Evolutionary conservation across 495 filamentous ascomycete genomes (phyloP), one percentile per base, ranked within the genome.

Genomic region (Monascus purpureus): DNA sequence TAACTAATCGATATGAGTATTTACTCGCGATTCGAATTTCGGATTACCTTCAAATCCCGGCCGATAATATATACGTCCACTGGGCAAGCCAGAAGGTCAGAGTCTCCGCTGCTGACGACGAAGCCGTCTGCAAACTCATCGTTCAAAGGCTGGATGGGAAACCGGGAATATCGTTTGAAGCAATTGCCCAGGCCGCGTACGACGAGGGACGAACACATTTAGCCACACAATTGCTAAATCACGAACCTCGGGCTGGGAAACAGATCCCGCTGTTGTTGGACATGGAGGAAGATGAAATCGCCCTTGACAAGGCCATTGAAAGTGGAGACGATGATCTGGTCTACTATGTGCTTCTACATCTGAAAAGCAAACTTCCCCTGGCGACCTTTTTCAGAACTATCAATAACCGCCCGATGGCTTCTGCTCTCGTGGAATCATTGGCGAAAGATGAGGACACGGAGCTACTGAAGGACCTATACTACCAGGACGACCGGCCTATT

Each of bases 21-120:
- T 67, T 93, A 2, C 71, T 96, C 6, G 92, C 92, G 1, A 73
- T 97, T 14, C 73, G 79, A 11, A 68, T 96, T n/a, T 85, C 88
- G 2, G 79, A 83, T 35, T 95, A 84, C 50, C 65, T 97, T 0
- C 77, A 75, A 26, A 68, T 97, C 11, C 78, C 92, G 1, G 84
- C 83, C 6, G 83, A 90, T 44, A 75, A 70, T 32, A 92, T 97
- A 33, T 93, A 94, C 42, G 85, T 92, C 9, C 85, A 93, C 50
- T 97, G 90, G 90, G 90, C 92, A 8, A 82, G 80, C 15, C 76
- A 90, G 52, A 97, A 95, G 52, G 92, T 96, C 16, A 77, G 84
- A 14, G 60, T 79, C 3, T 85, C 85, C 1, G 68, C 78, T 3
- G 83, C 82, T 27, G 77, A 88, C 39, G 92, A 96, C 47, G 86